Evolutionary conservation across 2,329 filamentous ascomycete species (phyloP).

Genomic region (Nemania diffusa): DNA sequence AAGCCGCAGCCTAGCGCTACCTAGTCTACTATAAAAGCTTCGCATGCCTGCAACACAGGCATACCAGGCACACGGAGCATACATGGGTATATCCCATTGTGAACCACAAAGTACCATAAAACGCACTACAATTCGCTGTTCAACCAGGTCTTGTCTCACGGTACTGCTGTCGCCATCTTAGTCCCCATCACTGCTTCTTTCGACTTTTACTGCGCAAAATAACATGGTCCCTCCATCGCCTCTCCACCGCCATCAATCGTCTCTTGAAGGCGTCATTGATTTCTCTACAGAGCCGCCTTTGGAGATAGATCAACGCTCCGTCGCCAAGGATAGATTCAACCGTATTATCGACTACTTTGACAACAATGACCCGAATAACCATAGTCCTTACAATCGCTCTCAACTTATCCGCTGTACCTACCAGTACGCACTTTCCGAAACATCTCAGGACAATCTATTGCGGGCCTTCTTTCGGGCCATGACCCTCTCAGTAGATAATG

Average conservation of each 20-base stretch:
- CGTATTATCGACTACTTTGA: constrained; percentile 39
- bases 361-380: constrained; percentile 20
- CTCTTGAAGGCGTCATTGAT: constrained; percentile 18
- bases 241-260: constrained; percentile 18
- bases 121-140: too few species aligned
- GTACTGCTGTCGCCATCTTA: too few species aligned
- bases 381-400: constrained; percentile 40
- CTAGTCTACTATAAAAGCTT: too few species aligned
- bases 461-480: constrained; percentile 44
- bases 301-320: background rate
- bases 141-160: too few species aligned
- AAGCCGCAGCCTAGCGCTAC: too few species aligned
- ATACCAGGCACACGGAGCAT: too few species aligned
- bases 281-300: constrained; percentile 15
- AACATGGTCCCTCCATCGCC: too few species aligned
- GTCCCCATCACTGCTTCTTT: too few species aligned
- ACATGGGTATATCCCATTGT: too few species aligned
- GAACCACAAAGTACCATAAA: too few species aligned
- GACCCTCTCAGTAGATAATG: constrained; percentile 26
- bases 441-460: constrained; percentile 43
- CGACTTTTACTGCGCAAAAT: too few species aligned
- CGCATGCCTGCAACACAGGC: too few species aligned
- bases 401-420: constrained; percentile 44
- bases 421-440: constrained; percentile 42
- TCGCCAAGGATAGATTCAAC: constrained; percentile 28